phyloP scores from a whole-genome alignment of 371 early-diverging fungal species.

The Phascolomyces articulosus region DNA sequence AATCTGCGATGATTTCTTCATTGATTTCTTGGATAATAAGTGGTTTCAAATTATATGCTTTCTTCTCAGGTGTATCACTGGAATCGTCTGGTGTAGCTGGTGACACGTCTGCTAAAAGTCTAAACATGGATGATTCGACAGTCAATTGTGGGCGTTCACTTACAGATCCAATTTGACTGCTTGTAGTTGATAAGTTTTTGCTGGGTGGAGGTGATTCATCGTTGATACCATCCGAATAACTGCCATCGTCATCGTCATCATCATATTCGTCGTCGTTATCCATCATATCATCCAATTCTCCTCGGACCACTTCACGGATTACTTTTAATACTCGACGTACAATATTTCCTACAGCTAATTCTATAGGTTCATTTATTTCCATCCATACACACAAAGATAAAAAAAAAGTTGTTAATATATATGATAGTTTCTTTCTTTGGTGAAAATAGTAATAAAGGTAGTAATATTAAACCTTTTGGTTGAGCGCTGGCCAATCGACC shows the following conservation, averaged over 20 bases:
- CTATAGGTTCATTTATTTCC: too few species aligned
- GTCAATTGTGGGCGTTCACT: constrained; percentile 23
- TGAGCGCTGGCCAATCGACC: constrained; percentile 75
- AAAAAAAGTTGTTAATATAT: background rate
- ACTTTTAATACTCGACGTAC: constrained; percentile 82
- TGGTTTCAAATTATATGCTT: constrained; percentile 60
- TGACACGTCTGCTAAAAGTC: constrained; percentile 56
- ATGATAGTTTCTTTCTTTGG: background rate
- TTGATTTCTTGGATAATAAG: constrained; percentile 81
- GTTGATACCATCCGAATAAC: constrained; percentile 21
- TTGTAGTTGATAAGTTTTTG: constrained; percentile 22
- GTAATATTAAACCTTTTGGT: constrained; percentile 81
- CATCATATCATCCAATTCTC: constrained; percentile 38
- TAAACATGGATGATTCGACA: constrained; percentile 65
- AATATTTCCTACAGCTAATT: constrained; percentile 88
- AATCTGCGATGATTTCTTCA: constrained; percentile 83
- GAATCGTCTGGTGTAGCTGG: constrained; percentile 23
- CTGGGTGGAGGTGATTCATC: constrained; percentile 16
- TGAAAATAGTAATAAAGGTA: too few species aligned
- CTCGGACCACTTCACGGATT: constrained; percentile 75
- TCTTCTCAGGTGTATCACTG: constrained; percentile 33
- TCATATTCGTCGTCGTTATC: constrained; percentile 20
- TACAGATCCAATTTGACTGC: constrained; percentile 25
- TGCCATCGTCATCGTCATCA: constrained; percentile 7
- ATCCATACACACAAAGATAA: too few species aligned